These are phyloP conservation scores for Microsporum ferrugineum DNA, from an alignment of 2,329 filamentous ascomycete species.

Conservation along the genomic window DNA sequence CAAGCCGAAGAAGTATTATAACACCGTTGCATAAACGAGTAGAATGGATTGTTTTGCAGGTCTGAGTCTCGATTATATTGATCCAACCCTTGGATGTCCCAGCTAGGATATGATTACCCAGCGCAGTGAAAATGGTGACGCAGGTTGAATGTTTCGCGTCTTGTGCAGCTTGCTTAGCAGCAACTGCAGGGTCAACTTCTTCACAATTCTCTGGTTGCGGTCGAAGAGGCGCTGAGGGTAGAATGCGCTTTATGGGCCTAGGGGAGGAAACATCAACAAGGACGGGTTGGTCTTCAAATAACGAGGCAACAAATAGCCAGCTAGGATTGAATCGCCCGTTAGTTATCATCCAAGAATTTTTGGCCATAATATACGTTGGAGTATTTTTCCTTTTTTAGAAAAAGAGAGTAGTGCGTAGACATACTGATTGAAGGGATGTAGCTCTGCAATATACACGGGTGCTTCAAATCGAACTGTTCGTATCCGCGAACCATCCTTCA, in stretches of 20 bases:
- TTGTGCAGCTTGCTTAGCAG: constrained; percentile 78
- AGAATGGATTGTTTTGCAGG: constrained; percentile 74
- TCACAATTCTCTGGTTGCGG: constrained; percentile 54
- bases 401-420: constrained; percentile 18
- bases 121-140: constrained; percentile 74
- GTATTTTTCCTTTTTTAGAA: background rate
- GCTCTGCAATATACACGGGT: constrained; percentile 88
- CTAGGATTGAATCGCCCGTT: constrained; percentile 33
- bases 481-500: constrained; percentile 59
- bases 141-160: constrained; percentile 94
- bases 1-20: constrained; percentile 76
- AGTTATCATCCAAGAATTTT: background rate
- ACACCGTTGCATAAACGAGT: constrained; percentile 78
- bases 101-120: constrained; percentile 77
- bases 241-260: constrained; percentile 59
- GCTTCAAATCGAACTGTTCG: constrained; percentile 85
- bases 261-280: constrained; percentile 68
- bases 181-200: constrained; percentile 44
- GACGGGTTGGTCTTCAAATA: constrained; percentile 86
- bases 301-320: constrained; percentile 73
- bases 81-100: constrained; percentile 94
- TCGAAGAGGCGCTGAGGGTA: constrained; percentile 74
- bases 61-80: constrained; percentile 81
- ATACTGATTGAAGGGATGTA: constrained; percentile 83
- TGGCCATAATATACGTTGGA: too few relatives aligned